Base-by-base conservation (phyloP, 371 early-diverging fungal genomes). In the Lichtheimia ramosa region DNA sequence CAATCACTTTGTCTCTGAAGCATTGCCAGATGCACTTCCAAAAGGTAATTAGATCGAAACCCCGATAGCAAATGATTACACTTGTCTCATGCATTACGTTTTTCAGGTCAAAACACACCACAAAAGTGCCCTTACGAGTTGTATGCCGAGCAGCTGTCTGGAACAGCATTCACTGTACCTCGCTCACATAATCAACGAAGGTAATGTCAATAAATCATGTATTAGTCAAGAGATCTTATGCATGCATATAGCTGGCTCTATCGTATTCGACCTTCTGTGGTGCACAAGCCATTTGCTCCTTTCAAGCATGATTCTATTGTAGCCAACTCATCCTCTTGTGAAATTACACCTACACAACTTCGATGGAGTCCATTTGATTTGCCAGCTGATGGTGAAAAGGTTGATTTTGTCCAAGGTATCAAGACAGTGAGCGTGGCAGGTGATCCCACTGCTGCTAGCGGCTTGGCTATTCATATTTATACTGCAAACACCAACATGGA, bases 121-220 rank as follows among this genome's bases (percentile, higher is more conserved):
- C 96, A 96, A 76, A 74, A 82, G 58, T 92, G 92, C 65, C 92
- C 97, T 28, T 96, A 92, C 65, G 86, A 89, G 15, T 83, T 98
- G 52, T 95, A 96, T 66, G 94, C 97, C 20, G 98, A 98, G 74
- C 96, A 96, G 68, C 82, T 98, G 25, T 93, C 94, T 21, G 97
- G 97, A 43, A 92, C 96, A 5, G 96, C 97, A 14, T 98, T 98
- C 74, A 97, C 98, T 0, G 94, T 88, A 3, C 92, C 90, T 27
- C 84, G 96, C 28, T 78, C 84, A 28, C 80, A 87, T 62, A 97
- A 98, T 80, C 90, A 88, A 69, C 82, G 92, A 67, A 89, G 85
- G 92, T 91, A n/a, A 79, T 66, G 7, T 24, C n/a, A 12, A 34
- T 12, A 20, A 16, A 24, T 18, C 20, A 21, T 58, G 51, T 21